Base-by-base conservation (phyloP, 2,329 filamentous ascomycete genomes). In the Rutstroemia sp. region DNA sequence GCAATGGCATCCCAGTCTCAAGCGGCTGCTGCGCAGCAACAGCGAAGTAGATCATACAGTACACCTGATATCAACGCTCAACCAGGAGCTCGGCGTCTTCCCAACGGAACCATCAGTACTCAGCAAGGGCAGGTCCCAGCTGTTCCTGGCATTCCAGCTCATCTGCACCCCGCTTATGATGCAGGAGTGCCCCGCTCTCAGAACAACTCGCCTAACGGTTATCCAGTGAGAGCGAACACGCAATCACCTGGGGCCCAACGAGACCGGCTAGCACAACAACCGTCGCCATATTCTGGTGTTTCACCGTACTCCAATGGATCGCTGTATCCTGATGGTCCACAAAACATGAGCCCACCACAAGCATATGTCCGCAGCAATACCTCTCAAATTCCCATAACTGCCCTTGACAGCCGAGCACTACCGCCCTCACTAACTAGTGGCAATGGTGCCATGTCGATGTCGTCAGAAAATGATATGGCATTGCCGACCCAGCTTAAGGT, bases 21-120 rank as follows among this genome's bases (percentile, higher is more conserved):
- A 25, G 72, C 80, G 65, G 63, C 57, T 56, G 56, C 59, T 50
- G 61, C 67, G 61, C 85, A 23, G 61, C 85, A 23, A 69, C 85
- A 87, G 67, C 81, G 91, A 63, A 86, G 89, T 73, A 83, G 94
- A 62, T 96, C 92, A 39, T 95, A 95, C 67, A 97, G 92, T 74
- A 96, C 92, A 61, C 92, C 94, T 7, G 92, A 97, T 70, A 96
- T 96, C 65, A 90, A 95, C 62, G 85, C 81, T 53, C 79, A 80
- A 61, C 79, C 79, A 67, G 78, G 49, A 16, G 49, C 49, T 21
- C 48, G 83, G 61, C 77, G 82, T 67, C 56, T 64, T 14, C 75
- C 78, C 61, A 80, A 81, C 71, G 72, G 69, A 79, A 75, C 70
- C 76, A 72, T 72, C 4, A 76, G 70, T 18, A 50, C 53, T 4